Base-by-base conservation (phyloP, 2,329 filamentous ascomycete genomes). In the Ascochyta clinopodiicola region DNA sequence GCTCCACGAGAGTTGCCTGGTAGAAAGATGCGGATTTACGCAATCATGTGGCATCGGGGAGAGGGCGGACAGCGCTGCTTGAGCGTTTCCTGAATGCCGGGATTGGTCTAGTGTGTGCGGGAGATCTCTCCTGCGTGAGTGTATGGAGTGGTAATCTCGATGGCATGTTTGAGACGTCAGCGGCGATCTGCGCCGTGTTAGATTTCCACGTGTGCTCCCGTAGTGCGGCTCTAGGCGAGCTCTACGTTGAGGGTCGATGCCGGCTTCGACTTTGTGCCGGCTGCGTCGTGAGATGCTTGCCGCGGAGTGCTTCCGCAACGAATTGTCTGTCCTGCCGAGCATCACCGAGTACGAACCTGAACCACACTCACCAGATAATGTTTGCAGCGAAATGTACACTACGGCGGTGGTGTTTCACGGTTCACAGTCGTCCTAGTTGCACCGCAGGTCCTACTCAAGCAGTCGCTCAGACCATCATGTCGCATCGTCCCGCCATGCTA, bases 131-230 rank as follows among this genome's bases (percentile, higher is more conserved):
- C 17, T 17, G 17, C 17, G 17, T 17, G 17, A 17, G 17, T 17
- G 22, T 24, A 39, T 25, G 22, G 7, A 3, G 29, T 12, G 21
- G 22, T 40, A 10, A 22, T 24, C 2, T 12, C 4, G 9, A 29
- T n/a, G 22, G 7, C 25, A 19, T 21, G 35, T 37, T 8, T 37
- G 35, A 34, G 44, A 19, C 35, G 27, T 17, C 35, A 22, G 43
- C 35, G 40, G 27, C 40, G 25, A 52, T 36, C 42, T 40, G 31
- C 36, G 13, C 19, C 15, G 24, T 24, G 40, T 35, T 32, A 25
- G 32, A 27, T 1, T 31, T 31, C 50, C 50, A 47, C 50, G 44
- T 53, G 50, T 47, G 44, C 22, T 53, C 50, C 50, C 37, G 50
- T 47, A 46, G 44, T 47, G 44, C 44, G 50, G 37, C 50, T 37